Base-by-base conservation (phyloP, 2,329 filamentous ascomycete species). In the Tetracladium maxilliforme region DNA sequence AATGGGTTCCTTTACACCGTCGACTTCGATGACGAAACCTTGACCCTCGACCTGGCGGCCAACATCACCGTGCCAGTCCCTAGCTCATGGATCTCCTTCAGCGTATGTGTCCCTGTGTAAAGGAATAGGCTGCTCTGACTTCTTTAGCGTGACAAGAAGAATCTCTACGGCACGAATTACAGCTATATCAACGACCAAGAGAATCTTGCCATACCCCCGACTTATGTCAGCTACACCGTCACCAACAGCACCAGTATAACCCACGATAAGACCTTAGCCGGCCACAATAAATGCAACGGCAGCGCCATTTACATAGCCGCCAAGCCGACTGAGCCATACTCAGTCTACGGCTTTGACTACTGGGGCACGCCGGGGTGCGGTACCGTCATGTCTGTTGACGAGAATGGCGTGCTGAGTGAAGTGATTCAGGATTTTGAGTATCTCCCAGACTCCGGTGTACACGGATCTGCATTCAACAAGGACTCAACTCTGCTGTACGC, bases 401-500 rank as follows among this genome's bases (percentile, higher is more conserved):
- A 45, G 9, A 44, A 47, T 23, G 58, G 58, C n/a, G 40, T 37
- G 7, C 41, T 61, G 6, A 43, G 45, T 11, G 29, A 42, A 22
- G 51, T 57, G 16, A 39, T 60, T 6, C 56, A 61, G 32, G 51
- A 55, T 35, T 61, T 56, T 41, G 45, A 49, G 25, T 60, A 61
- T 32, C 40, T 40, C 7, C 34, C 43, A 17, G 47, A 51, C 26
- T 58, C 57, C 2, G 56, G 51, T 18, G 51, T 63, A 19, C 58
- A 63, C 35, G 58, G 58, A 26, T 53, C 55, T 38, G 56, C 58
- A 12, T 54, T 61, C 29, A 54, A 56, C 30, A 46, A 49, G 4
- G 49, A 49, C 14, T 49, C 52, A 28, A 44, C 47, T 21, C 56
- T 54, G 33, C 39, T 64, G 10, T 58, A 61, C 39, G 60, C 57